A percentile compares a stretch with the other conserved stretches of the same genome.
Conservation (phyloP, 164 flowering plant species). For the Vitis rupestris region DNA sequence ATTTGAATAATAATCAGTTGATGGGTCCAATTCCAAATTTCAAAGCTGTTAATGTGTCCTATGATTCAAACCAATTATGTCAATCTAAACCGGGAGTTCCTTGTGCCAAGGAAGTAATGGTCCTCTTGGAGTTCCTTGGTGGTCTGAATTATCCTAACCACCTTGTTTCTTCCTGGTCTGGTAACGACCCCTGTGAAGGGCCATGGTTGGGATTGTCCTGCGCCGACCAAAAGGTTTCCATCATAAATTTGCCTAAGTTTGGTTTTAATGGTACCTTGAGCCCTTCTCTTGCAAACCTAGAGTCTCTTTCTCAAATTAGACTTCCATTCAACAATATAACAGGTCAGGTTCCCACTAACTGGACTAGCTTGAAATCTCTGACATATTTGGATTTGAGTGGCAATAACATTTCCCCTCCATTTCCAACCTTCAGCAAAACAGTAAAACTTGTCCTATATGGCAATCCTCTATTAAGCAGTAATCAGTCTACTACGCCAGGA, state of each 20-base stretch:
- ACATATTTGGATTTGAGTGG: conserved; percentile 49
- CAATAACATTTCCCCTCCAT: conserved; percentile 58
- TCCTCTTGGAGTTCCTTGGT: conserved; percentile 55
- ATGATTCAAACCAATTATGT: conserved; percentile 47
- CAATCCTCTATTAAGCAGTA: conserved; percentile 37
- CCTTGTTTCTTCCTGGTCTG: conserved; percentile 55
- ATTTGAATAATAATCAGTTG: conserved; percentile 59
- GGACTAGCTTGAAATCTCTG: conserved; percentile 54
- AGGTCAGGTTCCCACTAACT: conserved; percentile 54
- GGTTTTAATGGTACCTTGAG: conserved; percentile 63
- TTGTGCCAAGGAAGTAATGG: conserved; percentile 65
- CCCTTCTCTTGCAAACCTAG: conserved; percentile 51
- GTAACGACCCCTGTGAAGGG: conserved; percentile 57
- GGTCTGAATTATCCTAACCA: conserved; percentile 49
- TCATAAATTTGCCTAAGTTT: conserved; percentile 41
- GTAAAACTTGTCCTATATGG: conserved; percentile 38
- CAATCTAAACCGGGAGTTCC: conserved; percentile 35
- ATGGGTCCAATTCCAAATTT: conserved; percentile 72
- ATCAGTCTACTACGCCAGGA: conserved; percentile 15
- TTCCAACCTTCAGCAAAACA: conserved; percentile 38
- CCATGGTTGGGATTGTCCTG: conserved; percentile 63
- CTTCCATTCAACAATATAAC: conserved; percentile 46
- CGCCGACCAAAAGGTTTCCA: conserved; percentile 26
- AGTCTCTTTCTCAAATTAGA: conserved; percentile 36
- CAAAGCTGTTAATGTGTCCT: conserved; percentile 35